Base-by-base conservation (phyloP, 495 filamentous ascomycete genomes). In the Aspergillus indologenus region DNA sequence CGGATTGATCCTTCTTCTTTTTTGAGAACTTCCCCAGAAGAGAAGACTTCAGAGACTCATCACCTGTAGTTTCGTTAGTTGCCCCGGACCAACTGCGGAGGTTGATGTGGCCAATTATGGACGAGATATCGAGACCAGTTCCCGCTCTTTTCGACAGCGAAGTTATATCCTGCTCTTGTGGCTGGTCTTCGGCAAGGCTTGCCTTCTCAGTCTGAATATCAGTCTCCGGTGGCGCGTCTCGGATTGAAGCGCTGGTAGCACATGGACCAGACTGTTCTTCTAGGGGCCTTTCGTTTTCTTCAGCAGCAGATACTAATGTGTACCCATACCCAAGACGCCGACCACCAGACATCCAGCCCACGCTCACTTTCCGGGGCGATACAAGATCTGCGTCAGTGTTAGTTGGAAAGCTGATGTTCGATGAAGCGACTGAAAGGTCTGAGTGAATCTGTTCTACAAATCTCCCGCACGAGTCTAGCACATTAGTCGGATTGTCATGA, bases 311-410 rank as follows among this genome's bases (percentile, higher is more conserved):
- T 5, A 79, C 72, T 22, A 72, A 45, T 17, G 61, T 69, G 53
- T 78, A 79, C 3, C 77, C 77, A 59, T 79, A 79, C 0, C 77
- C 77, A 43, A 74, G 58, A 17, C 77, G 73, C 48, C 69, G 69
- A 9, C 77, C 77, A 11, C 66, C 74, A 11, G 77, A 74, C 72
- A 79, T 76, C 77, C 77, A 79, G 14, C 75, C 77, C 19, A 73
- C 54, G 56, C 77, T 79, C 31, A 78, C 64, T 57, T 67, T 76
- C 11, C 76, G 71, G 46, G 68, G 56, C 5, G 66, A 58, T 31
- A 29, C 48, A 20, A 24, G n/a, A 21, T 24, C 21, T 45, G 40
- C 45, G 5, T 22, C 46, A 17, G 43, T 20, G 21, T 60, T 55
- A 21, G 45, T 52, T 8, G 55, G 48, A 5, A 58, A 59, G 9